Conservation (phyloP, 495 filamentous ascomycete species). For the Aspergillus incahuasiensis region DNA sequence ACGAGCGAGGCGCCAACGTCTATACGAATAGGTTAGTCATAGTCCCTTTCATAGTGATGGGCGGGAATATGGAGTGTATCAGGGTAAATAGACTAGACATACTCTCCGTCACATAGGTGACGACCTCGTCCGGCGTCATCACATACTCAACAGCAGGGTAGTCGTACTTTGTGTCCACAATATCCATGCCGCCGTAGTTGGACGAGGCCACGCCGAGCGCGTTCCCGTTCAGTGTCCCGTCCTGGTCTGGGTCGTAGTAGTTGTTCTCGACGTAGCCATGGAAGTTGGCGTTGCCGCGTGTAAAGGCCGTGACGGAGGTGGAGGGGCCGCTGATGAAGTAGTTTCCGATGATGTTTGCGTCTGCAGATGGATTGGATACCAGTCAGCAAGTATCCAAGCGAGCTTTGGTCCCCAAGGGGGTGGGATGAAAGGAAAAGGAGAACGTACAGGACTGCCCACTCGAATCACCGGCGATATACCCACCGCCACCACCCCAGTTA, state of each 20-base stretch:
- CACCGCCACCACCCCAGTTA: constrained; percentile 20
- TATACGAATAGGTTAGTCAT: neutral
- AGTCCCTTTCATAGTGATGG: neutral
- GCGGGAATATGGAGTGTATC: too few relatives aligned
- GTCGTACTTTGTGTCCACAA: constrained; percentile 14
- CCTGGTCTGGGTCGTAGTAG: constrained; percentile 17
- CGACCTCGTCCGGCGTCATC: constrained; percentile 12
- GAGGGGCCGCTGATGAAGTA: constrained; percentile 21
- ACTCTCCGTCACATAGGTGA: constrained; percentile 14
- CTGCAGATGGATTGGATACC: neutral
- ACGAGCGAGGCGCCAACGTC: constrained; percentile 16
- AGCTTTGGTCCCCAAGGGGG: too few relatives aligned
- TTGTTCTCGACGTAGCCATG: constrained; percentile 20
- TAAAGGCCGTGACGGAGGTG: constrained; percentile 16
- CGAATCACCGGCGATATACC: constrained; percentile 19
- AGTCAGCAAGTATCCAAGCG: too few relatives aligned
- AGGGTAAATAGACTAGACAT: constrained; percentile 6
- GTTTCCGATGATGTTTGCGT: constrained; percentile 17
- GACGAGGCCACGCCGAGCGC: constrained; percentile 5
- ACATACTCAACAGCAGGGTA: constrained; percentile 8
- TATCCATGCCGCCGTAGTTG: constrained; percentile 17
- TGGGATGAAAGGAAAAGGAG: neutral
- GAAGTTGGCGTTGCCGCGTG: constrained; percentile 18
- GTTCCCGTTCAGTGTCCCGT: constrained; percentile 14
- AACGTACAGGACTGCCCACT: constrained; percentile 11